Percentiles rank a stretch among this genome's conserved stretches.
Conservation (phyloP, 179 eudicot species). For the Silene noctiflora region DNA sequence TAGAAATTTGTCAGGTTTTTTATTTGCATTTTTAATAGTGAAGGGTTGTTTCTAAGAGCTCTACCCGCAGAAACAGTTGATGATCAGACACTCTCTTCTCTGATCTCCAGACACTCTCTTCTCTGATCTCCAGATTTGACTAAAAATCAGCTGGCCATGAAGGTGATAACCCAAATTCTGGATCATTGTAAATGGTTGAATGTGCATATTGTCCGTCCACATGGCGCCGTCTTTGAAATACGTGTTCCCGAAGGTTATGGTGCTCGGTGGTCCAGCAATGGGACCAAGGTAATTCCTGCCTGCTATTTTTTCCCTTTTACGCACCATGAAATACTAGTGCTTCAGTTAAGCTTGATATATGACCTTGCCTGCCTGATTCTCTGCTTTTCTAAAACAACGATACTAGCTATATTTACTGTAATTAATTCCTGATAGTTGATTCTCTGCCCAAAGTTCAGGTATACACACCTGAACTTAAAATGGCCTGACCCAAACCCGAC, state of each 20-base stretch:
- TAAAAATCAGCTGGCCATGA: slow-evolving; percentile 64
- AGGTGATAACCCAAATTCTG: slow-evolving; percentile 43
- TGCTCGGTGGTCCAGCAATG: slow-evolving; percentile 82
- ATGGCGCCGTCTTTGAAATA: slow-evolving; percentile 71
- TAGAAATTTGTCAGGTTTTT: too few species aligned
- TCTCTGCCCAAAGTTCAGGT: too few species aligned
- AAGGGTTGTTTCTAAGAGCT: too few species aligned
- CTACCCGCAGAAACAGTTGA: too few species aligned
- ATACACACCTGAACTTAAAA: too few species aligned
- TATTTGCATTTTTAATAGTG: too few species aligned
- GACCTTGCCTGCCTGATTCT: neutral
- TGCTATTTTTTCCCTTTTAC: neutral
- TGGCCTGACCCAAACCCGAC: too few species aligned
- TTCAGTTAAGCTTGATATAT: neutral
- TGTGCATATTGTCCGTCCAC: slow-evolving; percentile 69
- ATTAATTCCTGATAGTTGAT: too few species aligned
- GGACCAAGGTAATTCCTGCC: slow-evolving; percentile 51
- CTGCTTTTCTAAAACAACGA: neutral
- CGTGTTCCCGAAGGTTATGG: slow-evolving; percentile 75
- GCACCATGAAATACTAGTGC: too few species aligned
- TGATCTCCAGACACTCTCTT: too few species aligned
- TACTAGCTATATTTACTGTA: neutral
- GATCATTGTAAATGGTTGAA: slow-evolving; percentile 64
- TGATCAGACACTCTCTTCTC: too few species aligned
- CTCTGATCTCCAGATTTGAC: slow-evolving; percentile 42